Evolutionary conservation across 805 yeast species (phyloP), one percentile per base, ranked within the genome.

Genomic region (Pichia eremophila): DNA sequence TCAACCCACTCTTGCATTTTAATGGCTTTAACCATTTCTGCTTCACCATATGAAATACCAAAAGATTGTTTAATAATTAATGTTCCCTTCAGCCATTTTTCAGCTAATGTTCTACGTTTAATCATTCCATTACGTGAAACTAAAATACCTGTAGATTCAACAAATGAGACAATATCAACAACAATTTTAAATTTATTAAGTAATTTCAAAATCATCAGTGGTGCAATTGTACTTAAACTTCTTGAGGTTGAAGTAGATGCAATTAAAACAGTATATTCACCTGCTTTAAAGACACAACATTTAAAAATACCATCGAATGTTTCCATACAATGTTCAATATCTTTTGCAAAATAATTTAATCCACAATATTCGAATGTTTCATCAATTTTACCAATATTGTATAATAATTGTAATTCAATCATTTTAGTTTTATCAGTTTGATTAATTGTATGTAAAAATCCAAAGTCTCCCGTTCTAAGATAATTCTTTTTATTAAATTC

Each of bases 321-420:
- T 60, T 79, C 81, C 43, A 90, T 71, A 47, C 93, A 73, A 49
- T 71, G 50, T 65, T 81, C 99, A 46, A 93, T 75, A 63, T 93
- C 99, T 25, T 72, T 67, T 1, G 95, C 95, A 70, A 93, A 91
- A 62, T 88, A 95, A 57, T 86, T 89, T 57, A 93, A 69, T 0
- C 99, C 99, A 69, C 86, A 72, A 3, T 84, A 81, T 61, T 93
- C 99, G 64, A 93, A 82, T 0, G 98, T 89, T 54, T 85, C 91
- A 8, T 85, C 78, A 39, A 93, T 81, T 44, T 80, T 73, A 0
- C 99, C 98, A 42, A 93, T 64, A 6, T 88, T 88, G 63, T 83
- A 93, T 45, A 93, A 69, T 6, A 93, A 81, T 59, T 89, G 96
- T 64, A 88, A 68, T 47, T 68, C 79, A 48, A 67, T 59, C 47